Conservation (phyloP, 176 grass and related monocot genomes). For the Avena sativa region DNA sequence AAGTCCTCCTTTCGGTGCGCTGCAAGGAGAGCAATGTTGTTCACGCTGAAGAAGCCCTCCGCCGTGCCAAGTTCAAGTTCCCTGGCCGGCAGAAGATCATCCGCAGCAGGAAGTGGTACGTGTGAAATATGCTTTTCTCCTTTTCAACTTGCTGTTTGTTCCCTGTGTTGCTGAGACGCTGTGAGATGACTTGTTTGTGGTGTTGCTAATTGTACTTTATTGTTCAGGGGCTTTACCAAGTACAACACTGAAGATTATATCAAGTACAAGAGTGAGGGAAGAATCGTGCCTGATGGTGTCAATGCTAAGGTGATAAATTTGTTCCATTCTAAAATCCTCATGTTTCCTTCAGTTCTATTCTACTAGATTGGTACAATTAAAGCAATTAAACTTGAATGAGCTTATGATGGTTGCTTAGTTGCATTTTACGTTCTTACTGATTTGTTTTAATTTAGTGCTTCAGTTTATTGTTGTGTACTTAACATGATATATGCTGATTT, state of each 20-base stretch:
- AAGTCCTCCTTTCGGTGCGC: slow-evolving; percentile 52
- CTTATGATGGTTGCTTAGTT: background rate
- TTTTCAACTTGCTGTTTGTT: background rate
- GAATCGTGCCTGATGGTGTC: slow-evolving; percentile 38
- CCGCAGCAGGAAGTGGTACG: slow-evolving; percentile 46
- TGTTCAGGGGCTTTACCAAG: slow-evolving; percentile 50
- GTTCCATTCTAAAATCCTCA: background rate
- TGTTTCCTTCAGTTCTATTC: background rate
- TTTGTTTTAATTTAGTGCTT: background rate
- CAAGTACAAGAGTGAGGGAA: slow-evolving; percentile 50
- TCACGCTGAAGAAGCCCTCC: slow-evolving; percentile 49
- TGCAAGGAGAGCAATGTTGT: slow-evolving; percentile 54
- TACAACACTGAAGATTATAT: slow-evolving; percentile 33
- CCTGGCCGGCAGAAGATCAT: slow-evolving; percentile 52
- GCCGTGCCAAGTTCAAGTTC: slow-evolving; percentile 60
- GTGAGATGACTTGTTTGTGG: background rate
- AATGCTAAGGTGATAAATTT: slow-evolving; percentile 23
- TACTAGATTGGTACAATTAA: background rate
- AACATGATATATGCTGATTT: background rate
- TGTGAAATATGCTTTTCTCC: background rate
- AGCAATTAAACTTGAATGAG: background rate
- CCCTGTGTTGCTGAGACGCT: background rate
- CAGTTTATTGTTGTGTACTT: background rate
- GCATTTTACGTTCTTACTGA: background rate
- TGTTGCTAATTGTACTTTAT: background rate